Evolutionary conservation across 345 rosid species (phyloP), one percentile per base, ranked within the genome.

Genomic region (Erucastrum elatum): DNA sequence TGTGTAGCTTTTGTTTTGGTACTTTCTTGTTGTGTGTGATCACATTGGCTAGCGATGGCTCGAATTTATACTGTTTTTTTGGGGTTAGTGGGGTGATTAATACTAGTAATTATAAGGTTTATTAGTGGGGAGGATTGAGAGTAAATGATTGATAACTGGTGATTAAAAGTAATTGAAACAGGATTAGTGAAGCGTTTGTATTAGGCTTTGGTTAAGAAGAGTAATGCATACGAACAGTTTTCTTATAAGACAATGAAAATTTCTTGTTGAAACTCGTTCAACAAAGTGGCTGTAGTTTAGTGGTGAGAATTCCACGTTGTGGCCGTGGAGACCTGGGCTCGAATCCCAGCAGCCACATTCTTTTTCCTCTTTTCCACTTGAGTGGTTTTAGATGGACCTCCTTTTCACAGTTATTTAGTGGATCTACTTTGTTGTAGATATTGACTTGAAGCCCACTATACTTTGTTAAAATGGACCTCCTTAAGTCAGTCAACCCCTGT

Each of bases 291-390:
- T 88, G 93, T 89, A 89, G 90, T 86, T 84, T 89, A 91, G 96
- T 85, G 91, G 96, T 89, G 33, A 89, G 90, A 85, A 91, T 84
- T 83, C 88, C 85, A 89, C 88, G 89, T 89, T 86, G 93, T 88
- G 93, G 89, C 93, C 93, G 90, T 89, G 87, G 90, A 80, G 90
- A 89, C 90, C 93, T 84, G 88, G 90, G 96, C 93, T 90, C 88
- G 91, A 90, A 84, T 89, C 87, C 93, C 87, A 89, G 89, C 91
- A 87, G 91, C 89, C 91, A 87, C 93, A 46, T 4, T 4, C 6
- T 30, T 67, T 68, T 39, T 39, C 11, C 46, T 39, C 12, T 9
- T 39, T 39, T 8, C 2, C 41, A 8, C 41, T 1, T 37, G 3
- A 44, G 51, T 44, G 13, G 21, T 21, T 21, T 44, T 6, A 44